Percentiles rank a stretch among this genome's conserved stretches.
Evolutionary conservation across 2,329 filamentous ascomycete species (phyloP).

Genomic region (Tolypocladium tropicale): DNA sequence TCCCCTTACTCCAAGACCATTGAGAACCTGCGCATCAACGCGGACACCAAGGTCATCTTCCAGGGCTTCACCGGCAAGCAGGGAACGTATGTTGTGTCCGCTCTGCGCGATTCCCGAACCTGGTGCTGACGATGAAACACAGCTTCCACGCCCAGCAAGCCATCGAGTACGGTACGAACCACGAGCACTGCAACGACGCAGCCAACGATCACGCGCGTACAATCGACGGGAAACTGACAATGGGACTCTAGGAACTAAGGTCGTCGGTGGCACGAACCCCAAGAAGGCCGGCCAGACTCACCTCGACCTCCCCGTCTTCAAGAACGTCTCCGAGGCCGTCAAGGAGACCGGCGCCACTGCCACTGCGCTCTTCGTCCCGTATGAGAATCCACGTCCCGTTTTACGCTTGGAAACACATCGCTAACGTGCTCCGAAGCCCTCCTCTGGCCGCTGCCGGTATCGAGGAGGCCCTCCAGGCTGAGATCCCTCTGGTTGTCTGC

Average conservation of each 20-base stretch:
- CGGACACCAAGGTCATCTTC: constrained; percentile 88
- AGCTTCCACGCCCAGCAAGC: constrained; percentile 97
- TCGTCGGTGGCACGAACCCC: constrained; percentile 96
- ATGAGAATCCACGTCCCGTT: constrained; percentile 23
- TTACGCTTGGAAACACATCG: not conserved
- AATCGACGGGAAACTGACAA: constrained; percentile 12
- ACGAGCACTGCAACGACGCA: constrained; percentile 8
- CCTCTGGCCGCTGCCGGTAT: constrained; percentile 89
- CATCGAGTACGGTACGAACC: constrained; percentile 82
- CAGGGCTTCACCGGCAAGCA: constrained; percentile 98
- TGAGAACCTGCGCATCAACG: constrained; percentile 85
- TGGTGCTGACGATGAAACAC: constrained; percentile 9
- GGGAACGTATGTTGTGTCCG: constrained; percentile 57
- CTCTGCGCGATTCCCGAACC: not conserved
- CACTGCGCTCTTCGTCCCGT: constrained; percentile 95
- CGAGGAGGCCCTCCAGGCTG: constrained; percentile 87
- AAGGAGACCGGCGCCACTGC: constrained; percentile 86
- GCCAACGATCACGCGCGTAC: not conserved
- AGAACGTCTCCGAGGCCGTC: constrained; percentile 75
- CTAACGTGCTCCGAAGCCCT: constrained; percentile 48
- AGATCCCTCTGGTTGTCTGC: constrained; percentile 90
- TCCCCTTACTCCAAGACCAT: constrained; percentile 63
- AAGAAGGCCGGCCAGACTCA: constrained; percentile 94
- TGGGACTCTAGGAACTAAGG: constrained; percentile 65
- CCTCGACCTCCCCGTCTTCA: constrained; percentile 87